A percentile compares a stretch with the other conserved stretches of the same genome.
These are phyloP conservation scores for Thelonectria rubi DNA, from an alignment of 2,329 filamentous ascomycete species.

Conservation along the genomic window DNA sequence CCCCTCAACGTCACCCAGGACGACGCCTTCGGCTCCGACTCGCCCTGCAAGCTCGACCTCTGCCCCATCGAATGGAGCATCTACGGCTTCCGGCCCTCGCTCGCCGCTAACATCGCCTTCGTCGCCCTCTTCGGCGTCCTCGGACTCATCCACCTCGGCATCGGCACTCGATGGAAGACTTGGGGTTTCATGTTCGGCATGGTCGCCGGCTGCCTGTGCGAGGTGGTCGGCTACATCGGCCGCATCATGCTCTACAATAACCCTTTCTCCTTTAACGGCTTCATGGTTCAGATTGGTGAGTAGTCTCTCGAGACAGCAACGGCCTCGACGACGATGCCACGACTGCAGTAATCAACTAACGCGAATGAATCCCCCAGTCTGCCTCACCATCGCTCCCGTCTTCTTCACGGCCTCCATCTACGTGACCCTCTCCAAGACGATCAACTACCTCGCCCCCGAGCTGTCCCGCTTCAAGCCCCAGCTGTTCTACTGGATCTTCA, in stretches of 20 bases:
- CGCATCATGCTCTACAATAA: conserved; percentile 66
- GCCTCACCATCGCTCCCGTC: conserved; percentile 61
- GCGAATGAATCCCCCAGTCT: conserved; percentile 49
- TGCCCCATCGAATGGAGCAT: conserved; percentile 59
- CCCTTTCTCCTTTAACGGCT: conserved; percentile 66
- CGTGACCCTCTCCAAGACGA: conserved; percentile 62
- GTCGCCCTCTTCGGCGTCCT: conserved; percentile 58
- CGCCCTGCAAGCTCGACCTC: conserved; percentile 58
- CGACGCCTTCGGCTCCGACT: conserved; percentile 53
- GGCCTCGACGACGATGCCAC: no score
- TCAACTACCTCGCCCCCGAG: conserved; percentile 51
- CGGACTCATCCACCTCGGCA: conserved; percentile 51
- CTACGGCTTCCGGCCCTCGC: conserved; percentile 63
- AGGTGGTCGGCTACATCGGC: conserved; percentile 70
- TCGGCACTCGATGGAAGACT: conserved; percentile 58
- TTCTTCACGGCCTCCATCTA: conserved; percentile 71
- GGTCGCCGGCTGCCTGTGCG: conserved; percentile 63
- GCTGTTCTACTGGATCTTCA: conserved; percentile 59
- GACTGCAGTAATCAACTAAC: no score
- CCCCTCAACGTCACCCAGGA: conserved; percentile 34
- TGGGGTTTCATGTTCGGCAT: conserved; percentile 62
- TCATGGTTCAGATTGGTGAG: conserved; percentile 72
- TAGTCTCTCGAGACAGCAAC: conserved; percentile 36
- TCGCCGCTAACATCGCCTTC: conserved; percentile 63
- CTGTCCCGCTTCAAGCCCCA: conserved; percentile 55